Conservation (phyloP, 78 protist genomes). For the Dictyostelium brefeldianum region DNA sequence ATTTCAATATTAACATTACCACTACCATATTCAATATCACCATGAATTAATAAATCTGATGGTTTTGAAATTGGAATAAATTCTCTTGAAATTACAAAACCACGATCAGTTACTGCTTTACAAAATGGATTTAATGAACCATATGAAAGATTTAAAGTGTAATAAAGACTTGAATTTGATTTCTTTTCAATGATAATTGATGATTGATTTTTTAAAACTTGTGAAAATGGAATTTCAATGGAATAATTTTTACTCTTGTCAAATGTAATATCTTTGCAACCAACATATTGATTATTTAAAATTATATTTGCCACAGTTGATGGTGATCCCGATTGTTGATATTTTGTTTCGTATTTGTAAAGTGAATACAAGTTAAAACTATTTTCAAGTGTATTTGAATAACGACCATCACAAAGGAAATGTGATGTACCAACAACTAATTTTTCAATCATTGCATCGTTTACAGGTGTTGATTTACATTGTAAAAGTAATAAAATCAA, state of each 20-base stretch:
- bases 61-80: slow-evolving; percentile 5
- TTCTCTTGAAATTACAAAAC: slow-evolving; percentile 10
- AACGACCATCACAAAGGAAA: background rate
- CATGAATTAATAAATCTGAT: background rate
- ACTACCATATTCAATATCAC: background rate
- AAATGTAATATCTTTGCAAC: background rate
- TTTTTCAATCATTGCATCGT: background rate
- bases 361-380: slow-evolving; percentile 12
- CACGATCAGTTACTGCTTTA: background rate
- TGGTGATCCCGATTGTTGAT: background rate
- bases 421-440: background rate
- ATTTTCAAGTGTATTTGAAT: slow-evolving; percentile 25
- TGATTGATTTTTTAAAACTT: slow-evolving; percentile 49
- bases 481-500: background rate
- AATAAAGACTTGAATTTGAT: slow-evolving; percentile 11
- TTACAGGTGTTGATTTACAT: background rate
- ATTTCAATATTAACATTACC: background rate
- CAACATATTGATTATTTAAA: slow-evolving; percentile 11
- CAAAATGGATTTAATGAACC: slow-evolving; percentile 11
- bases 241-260: background rate
- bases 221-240: slow-evolving; percentile 25
- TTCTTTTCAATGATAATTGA: slow-evolving; percentile 26
- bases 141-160: slow-evolving; percentile 22
- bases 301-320: background rate
- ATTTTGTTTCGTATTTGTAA: background rate